Conservation (phyloP, 768 basidiomycete species). For the Hygrocybe punicea region DNA sequence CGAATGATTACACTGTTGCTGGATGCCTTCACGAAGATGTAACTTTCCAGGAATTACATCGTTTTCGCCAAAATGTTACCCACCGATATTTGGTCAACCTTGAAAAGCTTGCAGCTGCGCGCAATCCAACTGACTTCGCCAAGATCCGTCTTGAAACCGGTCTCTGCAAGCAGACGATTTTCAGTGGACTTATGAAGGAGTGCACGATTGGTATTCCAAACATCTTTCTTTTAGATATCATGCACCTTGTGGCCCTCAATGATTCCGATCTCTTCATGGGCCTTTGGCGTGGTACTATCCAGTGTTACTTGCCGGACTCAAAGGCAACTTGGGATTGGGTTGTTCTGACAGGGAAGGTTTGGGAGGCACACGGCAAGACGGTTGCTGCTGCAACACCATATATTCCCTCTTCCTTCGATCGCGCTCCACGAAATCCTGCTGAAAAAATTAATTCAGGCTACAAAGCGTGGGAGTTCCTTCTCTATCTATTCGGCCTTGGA, state of each 20-base stretch:
- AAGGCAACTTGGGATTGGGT: constrained; percentile 23
- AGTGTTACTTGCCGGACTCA: constrained; percentile 18
- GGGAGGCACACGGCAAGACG: constrained; percentile 27
- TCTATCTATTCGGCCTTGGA: constrained; percentile 12
- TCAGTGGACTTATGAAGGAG: constrained; percentile 36
- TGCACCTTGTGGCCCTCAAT: constrained; percentile 39
- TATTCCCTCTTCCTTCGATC: constrained; percentile 33
- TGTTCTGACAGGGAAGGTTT: constrained; percentile 15
- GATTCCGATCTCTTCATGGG: constrained; percentile 36
- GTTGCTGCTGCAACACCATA: constrained; percentile 25
- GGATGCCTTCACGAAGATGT: constrained; percentile 27
- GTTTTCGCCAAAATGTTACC: constrained; percentile 9
- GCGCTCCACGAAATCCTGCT: constrained; percentile 12
- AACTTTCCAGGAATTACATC: constrained; percentile 10
- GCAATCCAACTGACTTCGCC: constrained; percentile 18
- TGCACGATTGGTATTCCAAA: constrained; percentile 29
- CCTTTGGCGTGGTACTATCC: constrained; percentile 21
- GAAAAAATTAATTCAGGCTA: constrained; percentile 28
- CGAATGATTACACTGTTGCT: constrained; percentile 19
- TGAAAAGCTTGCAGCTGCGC: too few species aligned
- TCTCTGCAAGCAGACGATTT: constrained; percentile 34
- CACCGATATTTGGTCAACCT: constrained; percentile 17
- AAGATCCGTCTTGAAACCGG: constrained; percentile 31
- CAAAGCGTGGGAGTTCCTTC: constrained; percentile 12
- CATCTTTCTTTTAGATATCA: constrained; percentile 29